These are phyloP conservation scores for Cokeromyces recurvatus DNA, from an alignment of 371 early-diverging fungal species.

Conservation along the genomic window DNA sequence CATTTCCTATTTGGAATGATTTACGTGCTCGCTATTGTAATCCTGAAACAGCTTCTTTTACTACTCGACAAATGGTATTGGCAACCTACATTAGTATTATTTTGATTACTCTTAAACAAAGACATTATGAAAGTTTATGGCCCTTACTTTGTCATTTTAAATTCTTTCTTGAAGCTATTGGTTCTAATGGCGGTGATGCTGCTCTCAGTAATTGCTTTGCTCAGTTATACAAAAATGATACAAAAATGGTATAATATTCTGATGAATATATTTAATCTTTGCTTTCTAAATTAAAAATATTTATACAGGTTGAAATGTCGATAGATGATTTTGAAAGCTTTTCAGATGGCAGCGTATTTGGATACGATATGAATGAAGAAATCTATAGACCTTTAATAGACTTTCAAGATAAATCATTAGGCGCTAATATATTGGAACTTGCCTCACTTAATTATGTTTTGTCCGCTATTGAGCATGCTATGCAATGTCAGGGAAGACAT, in stretches of 20 bases:
- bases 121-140: constrained; percentile 46
- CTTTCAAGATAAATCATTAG: constrained; percentile 26
- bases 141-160: constrained; percentile 40
- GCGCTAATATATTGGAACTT: constrained; percentile 32
- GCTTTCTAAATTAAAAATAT: not conserved
- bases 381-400: constrained; percentile 29
- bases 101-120: constrained; percentile 42
- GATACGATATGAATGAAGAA: constrained; percentile 45
- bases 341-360: constrained; percentile 44
- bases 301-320: constrained; percentile 32
- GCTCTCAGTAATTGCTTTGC: constrained; percentile 7
- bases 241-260: constrained; percentile 31
- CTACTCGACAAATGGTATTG: constrained; percentile 40
- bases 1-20: constrained; percentile 33
- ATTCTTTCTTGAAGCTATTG: constrained; percentile 34
- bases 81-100: constrained; percentile 47
- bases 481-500: constrained; percentile 29
- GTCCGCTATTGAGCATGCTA: constrained; percentile 29
- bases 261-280: not conserved
- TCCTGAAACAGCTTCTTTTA: constrained; percentile 17
- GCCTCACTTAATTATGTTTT: constrained; percentile 37
- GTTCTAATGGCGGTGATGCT: constrained; percentile 5
- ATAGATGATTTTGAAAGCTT: constrained; percentile 43
- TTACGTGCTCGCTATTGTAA: constrained; percentile 19
- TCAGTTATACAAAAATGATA: constrained; percentile 20